These are phyloP conservation scores for Sclerospora graminicola DNA, from an alignment of 352 stramenopile genomes.

Conservation along the genomic window DNA sequence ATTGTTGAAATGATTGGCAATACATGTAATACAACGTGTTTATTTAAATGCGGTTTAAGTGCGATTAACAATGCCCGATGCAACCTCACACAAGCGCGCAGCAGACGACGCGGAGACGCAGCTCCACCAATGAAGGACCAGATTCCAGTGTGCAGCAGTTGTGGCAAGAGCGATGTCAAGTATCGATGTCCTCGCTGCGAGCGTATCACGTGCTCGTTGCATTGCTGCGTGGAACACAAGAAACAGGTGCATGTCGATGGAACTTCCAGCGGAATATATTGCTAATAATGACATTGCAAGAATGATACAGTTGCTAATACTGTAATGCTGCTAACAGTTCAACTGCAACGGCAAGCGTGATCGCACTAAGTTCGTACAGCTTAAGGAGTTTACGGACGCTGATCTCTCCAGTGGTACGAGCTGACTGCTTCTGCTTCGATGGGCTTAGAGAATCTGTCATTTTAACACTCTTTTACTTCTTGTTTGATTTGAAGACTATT, in stretches of 20 bases:
- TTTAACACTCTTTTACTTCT: neutral
- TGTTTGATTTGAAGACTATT: constrained; percentile 35
- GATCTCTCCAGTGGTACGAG: constrained; percentile 60
- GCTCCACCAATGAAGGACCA: neutral
- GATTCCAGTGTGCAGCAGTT: constrained; percentile 31
- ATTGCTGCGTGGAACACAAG: constrained; percentile 75
- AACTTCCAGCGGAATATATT: neutral
- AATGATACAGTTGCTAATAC: neutral
- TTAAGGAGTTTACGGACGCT: constrained; percentile 67
- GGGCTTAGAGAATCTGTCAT: neutral
- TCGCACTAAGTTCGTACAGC: constrained; percentile 64
- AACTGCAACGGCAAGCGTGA: constrained; percentile 75
- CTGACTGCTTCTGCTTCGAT: neutral
- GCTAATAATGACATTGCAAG: constrained; percentile 2
- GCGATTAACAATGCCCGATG: constrained; percentile 8
- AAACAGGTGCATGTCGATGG: constrained; percentile 31
- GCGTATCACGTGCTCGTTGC: constrained; percentile 71
- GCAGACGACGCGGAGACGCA: constrained; percentile 11
- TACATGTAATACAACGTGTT: too few relatives aligned
- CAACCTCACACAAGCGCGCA: constrained; percentile 26
- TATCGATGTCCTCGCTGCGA: constrained; percentile 81
- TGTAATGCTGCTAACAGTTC: constrained; percentile 24
- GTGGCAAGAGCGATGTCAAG: constrained; percentile 47
- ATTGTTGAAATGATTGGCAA: constrained; percentile 21
- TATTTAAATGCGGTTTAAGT: too few relatives aligned